Conservation (phyloP, 257 asterid genomes). For the Nicotiana otophora region DNA sequence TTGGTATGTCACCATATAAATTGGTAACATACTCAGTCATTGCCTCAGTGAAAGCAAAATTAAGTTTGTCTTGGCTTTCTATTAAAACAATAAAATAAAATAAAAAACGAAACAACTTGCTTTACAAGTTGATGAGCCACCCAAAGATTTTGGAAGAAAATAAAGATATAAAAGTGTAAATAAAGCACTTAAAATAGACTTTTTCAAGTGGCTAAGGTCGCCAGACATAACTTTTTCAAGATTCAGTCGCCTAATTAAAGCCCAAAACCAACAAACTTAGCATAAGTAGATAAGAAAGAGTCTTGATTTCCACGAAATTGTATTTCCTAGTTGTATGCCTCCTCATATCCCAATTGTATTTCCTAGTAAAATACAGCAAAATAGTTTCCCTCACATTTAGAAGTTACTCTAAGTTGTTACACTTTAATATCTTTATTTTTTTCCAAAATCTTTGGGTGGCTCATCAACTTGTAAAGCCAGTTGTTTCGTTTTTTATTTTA, state of each 20-base stretch:
- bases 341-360: no score
- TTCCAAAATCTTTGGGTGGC: not conserved
- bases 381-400: no score
- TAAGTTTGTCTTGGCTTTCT: not conserved
- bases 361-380: no score
- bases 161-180: not conserved
- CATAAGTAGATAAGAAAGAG: not conserved
- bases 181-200: not conserved
- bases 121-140: not conserved
- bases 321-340: no score
- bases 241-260: not conserved
- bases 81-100: not conserved
- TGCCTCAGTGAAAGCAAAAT: not conserved
- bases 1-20: no score
- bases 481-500: not conserved
- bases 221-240: not conserved
- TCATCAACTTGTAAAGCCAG: not conserved
- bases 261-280: not conserved
- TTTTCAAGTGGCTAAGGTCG: not conserved
- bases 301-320: not conserved
- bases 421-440: not conserved
- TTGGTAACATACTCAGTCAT: no score
- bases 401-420: no score
- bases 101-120: not conserved
- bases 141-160: not conserved